Percentiles rank a stretch among this genome's conserved stretches.
Conservation (phyloP, 495 filamentous ascomycete genomes). For the Extremus antarcticus region DNA sequence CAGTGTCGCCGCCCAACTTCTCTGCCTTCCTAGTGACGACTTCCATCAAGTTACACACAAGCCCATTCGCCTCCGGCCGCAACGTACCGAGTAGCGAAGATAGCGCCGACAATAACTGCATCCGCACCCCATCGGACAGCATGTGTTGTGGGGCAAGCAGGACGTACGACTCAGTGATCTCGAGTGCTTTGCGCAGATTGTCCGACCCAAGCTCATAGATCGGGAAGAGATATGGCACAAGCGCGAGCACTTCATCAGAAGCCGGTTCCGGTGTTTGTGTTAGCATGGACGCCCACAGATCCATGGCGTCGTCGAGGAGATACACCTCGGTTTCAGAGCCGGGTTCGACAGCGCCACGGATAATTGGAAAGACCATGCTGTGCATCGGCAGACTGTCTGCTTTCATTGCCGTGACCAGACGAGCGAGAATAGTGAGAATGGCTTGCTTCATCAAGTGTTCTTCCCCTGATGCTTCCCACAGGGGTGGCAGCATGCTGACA, state of each 20-base stretch:
- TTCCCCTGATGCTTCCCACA: constrained; percentile 74
- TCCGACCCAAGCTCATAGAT: constrained; percentile 61
- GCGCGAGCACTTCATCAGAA: constrained; percentile 51
- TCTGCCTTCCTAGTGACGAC: constrained; percentile 59
- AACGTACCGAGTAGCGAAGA: constrained; percentile 46
- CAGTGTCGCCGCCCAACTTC: constrained; percentile 53
- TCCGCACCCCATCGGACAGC: constrained; percentile 53
- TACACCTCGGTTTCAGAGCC: constrained; percentile 71
- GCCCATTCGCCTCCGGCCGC: constrained; percentile 48
- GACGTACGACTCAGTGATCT: constrained; percentile 70
- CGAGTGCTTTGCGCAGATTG: constrained; percentile 55
- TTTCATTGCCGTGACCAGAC: constrained; percentile 69
- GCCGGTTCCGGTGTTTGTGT: constrained; percentile 56
- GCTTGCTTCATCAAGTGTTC: constrained; percentile 86
- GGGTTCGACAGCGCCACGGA: constrained; percentile 64
- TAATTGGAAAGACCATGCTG: constrained; percentile 61
- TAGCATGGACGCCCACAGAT: constrained; percentile 74
- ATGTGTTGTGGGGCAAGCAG: constrained; percentile 65
- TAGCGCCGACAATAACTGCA: constrained; percentile 47
- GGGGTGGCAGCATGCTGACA: constrained; percentile 61
- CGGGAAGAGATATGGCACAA: constrained; percentile 57
- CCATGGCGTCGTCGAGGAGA: constrained; percentile 82
- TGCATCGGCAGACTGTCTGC: constrained; percentile 63
- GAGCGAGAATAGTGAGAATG: constrained; percentile 70
- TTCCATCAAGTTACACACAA: constrained; percentile 58